Conservation (phyloP, 2,329 filamentous ascomycete species). For the Ambrosiella beaveri region DNA sequence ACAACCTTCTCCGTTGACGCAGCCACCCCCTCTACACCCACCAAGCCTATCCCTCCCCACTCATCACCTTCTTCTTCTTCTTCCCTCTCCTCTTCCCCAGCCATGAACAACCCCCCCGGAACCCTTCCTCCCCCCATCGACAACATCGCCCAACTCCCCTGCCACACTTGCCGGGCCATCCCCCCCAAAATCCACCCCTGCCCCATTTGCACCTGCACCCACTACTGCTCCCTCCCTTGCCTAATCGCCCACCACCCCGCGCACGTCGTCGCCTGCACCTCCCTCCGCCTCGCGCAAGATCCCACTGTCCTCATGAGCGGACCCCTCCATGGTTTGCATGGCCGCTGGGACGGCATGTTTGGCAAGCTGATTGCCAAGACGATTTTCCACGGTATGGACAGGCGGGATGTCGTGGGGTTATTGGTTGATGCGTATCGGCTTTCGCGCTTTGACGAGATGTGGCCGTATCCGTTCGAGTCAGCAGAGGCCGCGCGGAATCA, state of each 20-base stretch:
- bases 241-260: not conserved
- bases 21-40: no score
- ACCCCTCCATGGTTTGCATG: not conserved
- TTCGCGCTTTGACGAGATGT: not conserved
- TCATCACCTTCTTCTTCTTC: not conserved
- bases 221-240: not conserved
- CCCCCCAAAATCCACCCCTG: not conserved
- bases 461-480: not conserved
- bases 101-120: not conserved
- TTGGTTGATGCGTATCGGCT: not conserved
- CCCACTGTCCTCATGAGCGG: not conserved
- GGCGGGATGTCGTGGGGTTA: not conserved
- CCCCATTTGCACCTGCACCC: not conserved
- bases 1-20: no score
- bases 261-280: not conserved
- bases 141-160: not conserved
- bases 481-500: no score
- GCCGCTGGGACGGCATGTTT: not conserved
- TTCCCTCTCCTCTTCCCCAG: not conserved
- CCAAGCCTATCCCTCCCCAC: not conserved
- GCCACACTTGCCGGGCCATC: not conserved
- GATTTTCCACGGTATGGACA: not conserved
- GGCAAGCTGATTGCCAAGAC: not conserved
- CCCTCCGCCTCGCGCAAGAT: not conserved
- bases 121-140: not conserved